Evolutionary conservation across 2,329 filamentous ascomycete genomes (phyloP), one percentile per base, ranked within the genome.

Genomic region (Sclerotinia sclerotiorum): DNA sequence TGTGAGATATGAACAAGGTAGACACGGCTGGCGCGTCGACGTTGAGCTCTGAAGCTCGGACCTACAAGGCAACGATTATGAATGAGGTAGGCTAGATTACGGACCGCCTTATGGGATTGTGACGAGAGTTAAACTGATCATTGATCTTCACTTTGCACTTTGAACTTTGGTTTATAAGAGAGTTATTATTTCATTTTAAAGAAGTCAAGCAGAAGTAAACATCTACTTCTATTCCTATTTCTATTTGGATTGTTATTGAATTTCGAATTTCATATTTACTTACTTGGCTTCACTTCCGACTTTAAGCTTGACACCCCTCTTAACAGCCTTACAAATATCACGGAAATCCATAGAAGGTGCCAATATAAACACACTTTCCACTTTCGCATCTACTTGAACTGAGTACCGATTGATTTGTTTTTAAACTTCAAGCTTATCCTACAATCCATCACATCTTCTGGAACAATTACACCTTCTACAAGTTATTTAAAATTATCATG

Each of bases 401-500:
- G 17, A 35, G 17, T n/a, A 51, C 19, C 29, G 10, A 51, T 11
- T 21, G 4, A 39, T 51, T 19, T 8, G 21, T 46, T 5, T 5
- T 17, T 6, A 21, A n/a, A 39, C 15, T 10, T 39, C 4, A 39
- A 15, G n/a, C 8, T 19, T 35, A 1, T 62, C 24, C 21, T 24
- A 19, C 10, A 32, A 24, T 57, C n/a, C 21, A 46, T 27, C 46
- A 5, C 17, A 24, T 24, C 55, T 57, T 27, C 19, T 27, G 35
- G n/a, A 55, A 32, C n/a, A 56, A 44, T 19, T 51, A 44, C 42
- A 27, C 39, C 39, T 17, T 17, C 5, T 42, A 42, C 39, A 3
- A 42, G 8, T 42, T 42, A 42, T 42, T 42, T 5, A 42, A 39
- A 17, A 42, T 42, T 42, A 42, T 42, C 8, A 97, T 97, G 92